Evolutionary conservation across 305 asterid genomes (phyloP).

Genomic region (Andrographis paniculata): DNA sequence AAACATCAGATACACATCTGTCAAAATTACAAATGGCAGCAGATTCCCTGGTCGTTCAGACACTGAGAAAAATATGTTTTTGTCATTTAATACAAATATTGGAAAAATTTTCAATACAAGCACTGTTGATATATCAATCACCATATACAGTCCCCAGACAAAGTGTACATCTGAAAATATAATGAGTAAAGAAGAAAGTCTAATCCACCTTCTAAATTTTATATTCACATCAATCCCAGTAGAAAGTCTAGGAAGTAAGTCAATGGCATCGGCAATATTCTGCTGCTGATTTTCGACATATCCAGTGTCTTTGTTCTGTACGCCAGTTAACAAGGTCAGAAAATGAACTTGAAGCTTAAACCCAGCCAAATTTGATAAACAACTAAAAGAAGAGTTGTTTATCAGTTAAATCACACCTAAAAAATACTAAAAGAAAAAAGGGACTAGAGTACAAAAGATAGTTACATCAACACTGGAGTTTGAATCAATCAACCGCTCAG

Average conservation of each 20-base stretch:
- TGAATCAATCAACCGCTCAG: slow-evolving; percentile 76
- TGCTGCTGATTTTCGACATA: slow-evolving; percentile 81
- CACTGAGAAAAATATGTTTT: too few species aligned
- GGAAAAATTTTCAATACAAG: background rate
- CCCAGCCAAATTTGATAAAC: slow-evolving; percentile 8
- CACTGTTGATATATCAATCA: slow-evolving; percentile 5
- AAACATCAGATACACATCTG: slow-evolving; percentile 18
- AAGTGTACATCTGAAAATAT: background rate
- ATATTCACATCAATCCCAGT: slow-evolving; percentile 95
- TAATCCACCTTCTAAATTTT: slow-evolving; percentile 62
- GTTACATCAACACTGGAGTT: slow-evolving; percentile 62
- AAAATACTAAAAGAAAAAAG: slow-evolving; percentile 1
- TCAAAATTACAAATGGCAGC: slow-evolving; percentile 18
- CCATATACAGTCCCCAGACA: slow-evolving; percentile 1
- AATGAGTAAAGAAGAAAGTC: slow-evolving; percentile 5
- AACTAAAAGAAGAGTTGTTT: slow-evolving; percentile 2
- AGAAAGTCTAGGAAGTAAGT: slow-evolving; percentile 87
- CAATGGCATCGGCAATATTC: slow-evolving; percentile 89
- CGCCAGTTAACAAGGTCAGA: slow-evolving; percentile 17
- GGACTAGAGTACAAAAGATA: slow-evolving; percentile 12
- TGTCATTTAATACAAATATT: slow-evolving; percentile 12
- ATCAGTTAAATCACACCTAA: background rate
- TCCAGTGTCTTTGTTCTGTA: slow-evolving; percentile 73
- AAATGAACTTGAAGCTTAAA: slow-evolving; percentile 16
- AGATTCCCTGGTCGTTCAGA: slow-evolving; percentile 9